Evolutionary conservation across 352 stramenopile genomes (phyloP).

Genomic region (Globisporangium nagaii): DNA sequence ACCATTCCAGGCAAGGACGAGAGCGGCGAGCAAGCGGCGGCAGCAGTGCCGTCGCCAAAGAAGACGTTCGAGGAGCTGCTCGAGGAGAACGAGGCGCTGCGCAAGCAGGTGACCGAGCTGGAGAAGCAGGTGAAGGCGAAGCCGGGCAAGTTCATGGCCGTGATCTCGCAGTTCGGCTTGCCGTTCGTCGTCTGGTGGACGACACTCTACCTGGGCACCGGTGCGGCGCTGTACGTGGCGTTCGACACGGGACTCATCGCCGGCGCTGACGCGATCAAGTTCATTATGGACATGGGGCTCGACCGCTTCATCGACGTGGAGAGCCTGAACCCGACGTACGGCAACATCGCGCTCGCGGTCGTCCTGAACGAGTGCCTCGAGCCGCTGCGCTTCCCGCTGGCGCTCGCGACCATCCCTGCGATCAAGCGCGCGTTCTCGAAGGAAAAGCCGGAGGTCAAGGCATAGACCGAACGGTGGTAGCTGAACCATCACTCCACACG

Average conservation of each 20-base stretch:
- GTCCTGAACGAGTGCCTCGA: conserved; percentile 86
- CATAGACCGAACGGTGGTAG: background rate
- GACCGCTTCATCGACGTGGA: conserved; percentile 73
- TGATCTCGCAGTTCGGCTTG: conserved; percentile 81
- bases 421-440: conserved; percentile 67
- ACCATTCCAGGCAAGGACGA: conserved; percentile 33
- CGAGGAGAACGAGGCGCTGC: conserved; percentile 64
- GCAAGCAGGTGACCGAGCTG: conserved; percentile 63
- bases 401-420: conserved; percentile 73
- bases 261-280: conserved; percentile 75
- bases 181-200: conserved; percentile 85
- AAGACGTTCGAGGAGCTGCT: conserved; percentile 74
- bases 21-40: conserved; percentile 17
- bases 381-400: conserved; percentile 81
- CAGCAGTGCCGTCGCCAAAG: conserved; percentile 7
- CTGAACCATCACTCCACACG: background rate
- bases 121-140: conserved; percentile 60
- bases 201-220: conserved; percentile 63
- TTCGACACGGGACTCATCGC: conserved; percentile 67
- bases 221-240: conserved; percentile 71
- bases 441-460: conserved; percentile 23
- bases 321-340: conserved; percentile 77
- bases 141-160: conserved; percentile 66
- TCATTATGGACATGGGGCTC: conserved; percentile 75
- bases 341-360: conserved; percentile 82